A percentile compares a stretch with the other conserved stretches of the same genome.
These are phyloP conservation scores for Leccinellum albellum DNA, from an alignment of 768 basidiomycete species.

Conservation along the genomic window DNA sequence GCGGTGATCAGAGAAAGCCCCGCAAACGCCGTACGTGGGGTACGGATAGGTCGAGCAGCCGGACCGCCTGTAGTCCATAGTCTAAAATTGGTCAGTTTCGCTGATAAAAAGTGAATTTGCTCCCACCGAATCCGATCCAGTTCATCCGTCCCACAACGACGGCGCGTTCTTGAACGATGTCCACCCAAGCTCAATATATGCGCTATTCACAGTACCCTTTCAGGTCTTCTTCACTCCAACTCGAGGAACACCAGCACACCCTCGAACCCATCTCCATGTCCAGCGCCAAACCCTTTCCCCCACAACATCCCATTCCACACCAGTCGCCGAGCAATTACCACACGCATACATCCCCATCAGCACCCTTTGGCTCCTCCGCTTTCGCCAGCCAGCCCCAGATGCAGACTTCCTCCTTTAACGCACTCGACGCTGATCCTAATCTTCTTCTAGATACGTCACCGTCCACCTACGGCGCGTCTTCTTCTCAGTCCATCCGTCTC, in stretches of 20 bases:
- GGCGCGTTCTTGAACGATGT: slow-evolving; percentile 15
- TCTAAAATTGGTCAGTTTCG: neutral
- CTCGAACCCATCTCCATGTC: slow-evolving; percentile 9
- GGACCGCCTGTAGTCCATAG: slow-evolving; percentile 6
- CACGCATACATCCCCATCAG: slow-evolving; percentile 14
- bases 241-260: slow-evolving; percentile 26
- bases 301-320: slow-evolving; percentile 9
- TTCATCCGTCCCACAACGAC: neutral
- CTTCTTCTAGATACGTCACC: slow-evolving; percentile 14
- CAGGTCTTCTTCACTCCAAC: slow-evolving; percentile 20
- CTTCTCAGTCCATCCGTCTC: slow-evolving; percentile 6
- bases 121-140: neutral
- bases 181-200: slow-evolving; percentile 17
- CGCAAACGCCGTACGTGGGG: neutral
- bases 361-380: slow-evolving; percentile 8
- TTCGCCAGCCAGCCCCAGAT: slow-evolving; percentile 11
- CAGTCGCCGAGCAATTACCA: slow-evolving; percentile 3
- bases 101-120: slow-evolving; percentile 7
- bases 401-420: slow-evolving; percentile 9
- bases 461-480: slow-evolving; percentile 10
- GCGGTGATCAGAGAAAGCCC: neutral
- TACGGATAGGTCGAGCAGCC: slow-evolving; percentile 8
- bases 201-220: slow-evolving; percentile 9
- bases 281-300: slow-evolving; percentile 3
- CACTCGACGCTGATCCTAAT: slow-evolving; percentile 2